Conservation (phyloP, 768 basidiomycete species). For the Tulasnella sp. region DNA sequence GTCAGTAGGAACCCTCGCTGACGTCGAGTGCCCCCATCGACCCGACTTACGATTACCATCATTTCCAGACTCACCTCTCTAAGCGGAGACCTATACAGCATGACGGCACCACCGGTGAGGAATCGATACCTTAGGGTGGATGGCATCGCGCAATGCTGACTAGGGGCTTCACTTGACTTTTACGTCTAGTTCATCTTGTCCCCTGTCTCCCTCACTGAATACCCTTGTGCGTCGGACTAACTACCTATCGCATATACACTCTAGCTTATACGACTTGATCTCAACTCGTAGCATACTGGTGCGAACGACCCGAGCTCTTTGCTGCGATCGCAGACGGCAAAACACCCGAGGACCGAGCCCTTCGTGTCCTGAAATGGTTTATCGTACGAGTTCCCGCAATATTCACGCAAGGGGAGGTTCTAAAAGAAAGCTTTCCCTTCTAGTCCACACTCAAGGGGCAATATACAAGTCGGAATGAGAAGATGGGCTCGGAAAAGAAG, state of each 20-base stretch:
- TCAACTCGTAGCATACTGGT: conserved; percentile 79
- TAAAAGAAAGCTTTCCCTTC: background rate
- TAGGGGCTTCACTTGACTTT: background rate
- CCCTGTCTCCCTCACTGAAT: conserved; percentile 84
- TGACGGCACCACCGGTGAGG: conserved; percentile 54
- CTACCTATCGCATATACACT: background rate
- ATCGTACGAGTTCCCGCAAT: conserved; percentile 47
- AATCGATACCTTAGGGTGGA: background rate
- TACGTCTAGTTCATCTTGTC: conserved; percentile 74
- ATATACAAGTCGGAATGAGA: conserved; percentile 89
- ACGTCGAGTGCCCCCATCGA: background rate
- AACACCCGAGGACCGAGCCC: conserved; percentile 61
- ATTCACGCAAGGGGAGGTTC: background rate
- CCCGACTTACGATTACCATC: background rate
- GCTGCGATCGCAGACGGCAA: conserved; percentile 73
- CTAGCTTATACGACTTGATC: background rate
- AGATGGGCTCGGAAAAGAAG: conserved; percentile 98
- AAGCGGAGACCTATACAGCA: conserved; percentile 76
- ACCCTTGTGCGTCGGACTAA: conserved; percentile 53
- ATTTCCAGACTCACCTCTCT: conserved; percentile 64
- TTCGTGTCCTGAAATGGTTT: conserved; percentile 91
- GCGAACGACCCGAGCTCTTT: conserved; percentile 86
- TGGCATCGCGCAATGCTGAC: background rate
- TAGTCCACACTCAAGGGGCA: conserved; percentile 78
- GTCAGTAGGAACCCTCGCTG: conserved; percentile 38